Conservation (phyloP, 805 yeast genomes). For the Kregervanrija delftensis region DNA sequence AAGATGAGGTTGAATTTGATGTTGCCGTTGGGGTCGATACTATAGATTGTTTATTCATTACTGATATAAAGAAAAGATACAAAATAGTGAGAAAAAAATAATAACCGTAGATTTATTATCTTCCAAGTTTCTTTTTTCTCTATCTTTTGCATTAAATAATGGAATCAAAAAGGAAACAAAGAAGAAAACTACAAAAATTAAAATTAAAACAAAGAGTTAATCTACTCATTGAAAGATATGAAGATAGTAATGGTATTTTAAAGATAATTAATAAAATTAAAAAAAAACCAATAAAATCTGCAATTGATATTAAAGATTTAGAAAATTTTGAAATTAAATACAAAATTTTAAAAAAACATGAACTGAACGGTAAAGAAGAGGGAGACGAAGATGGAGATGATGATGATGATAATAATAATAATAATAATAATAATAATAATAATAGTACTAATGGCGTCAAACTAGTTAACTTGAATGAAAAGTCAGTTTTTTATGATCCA, state of each 20-base stretch:
- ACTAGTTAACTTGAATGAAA: constrained; percentile 7
- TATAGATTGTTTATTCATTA: not conserved
- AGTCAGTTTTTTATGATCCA: constrained; percentile 56
- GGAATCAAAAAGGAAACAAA: not conserved
- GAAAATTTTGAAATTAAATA: constrained; percentile 13
- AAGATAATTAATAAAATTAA: constrained; percentile 10
- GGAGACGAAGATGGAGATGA: not conserved
- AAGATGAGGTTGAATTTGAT: constrained; percentile 1
- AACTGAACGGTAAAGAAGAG: not conserved
- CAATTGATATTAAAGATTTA: constrained; percentile 12
- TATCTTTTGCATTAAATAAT: too few relatives aligned
- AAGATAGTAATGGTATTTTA: constrained; percentile 5
- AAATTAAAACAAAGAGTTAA: constrained; percentile 6
- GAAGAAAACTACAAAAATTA: not conserved
- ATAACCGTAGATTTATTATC: too few relatives aligned
- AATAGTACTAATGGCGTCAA: constrained; percentile 5
- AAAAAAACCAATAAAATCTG: constrained; percentile 7
- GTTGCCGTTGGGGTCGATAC: not conserved
- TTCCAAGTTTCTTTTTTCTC: too few relatives aligned
- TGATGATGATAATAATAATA: constrained; percentile 2
- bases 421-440: not conserved
- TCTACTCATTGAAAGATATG: constrained; percentile 7
- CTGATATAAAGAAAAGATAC: too few relatives aligned
- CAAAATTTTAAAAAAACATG: constrained; percentile 13
- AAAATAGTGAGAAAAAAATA: too few relatives aligned